Base-by-base conservation (phyloP, 768 basidiomycete species). In the Macrolepiota fuliginosa region DNA sequence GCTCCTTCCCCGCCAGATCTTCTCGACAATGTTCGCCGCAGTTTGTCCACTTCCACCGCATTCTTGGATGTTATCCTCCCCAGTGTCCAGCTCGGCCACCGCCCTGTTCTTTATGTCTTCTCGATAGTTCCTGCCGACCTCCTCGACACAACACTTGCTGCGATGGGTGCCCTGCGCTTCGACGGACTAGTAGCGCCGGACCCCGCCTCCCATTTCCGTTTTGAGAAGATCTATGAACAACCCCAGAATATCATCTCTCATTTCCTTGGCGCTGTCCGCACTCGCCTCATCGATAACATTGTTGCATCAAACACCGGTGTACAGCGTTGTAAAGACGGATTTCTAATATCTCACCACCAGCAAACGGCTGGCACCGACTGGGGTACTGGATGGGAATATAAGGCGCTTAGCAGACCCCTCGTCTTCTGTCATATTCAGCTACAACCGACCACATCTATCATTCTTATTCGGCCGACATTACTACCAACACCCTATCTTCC, bases 401-500 rank as follows among this genome's bases (percentile, higher is more conserved):
- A 79, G 59, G 73, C 81, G 4, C 76, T 74, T 27, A 75, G 78
- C 46, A 86, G 89, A 57, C 81, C 89, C 15, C 75, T 90, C 36
- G 74, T 88, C 3, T 83, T 83, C 64, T 88, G 84, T 57, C 81
- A 84, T 42, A 71, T 91, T 17, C 81, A 88, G 68, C 67, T 88
- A 9, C 80, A 83, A 56, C 74, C 85, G 12, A 71, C 76, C 9
- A 70, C 66, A 27, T 66, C 63, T 1, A 61, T 63, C 60, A 72
- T 91, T n/a, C 74, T 89, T 32, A 72, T 92, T n/a, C 88, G 89
- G 61, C 85, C 88, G 1, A 75, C 83, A 17, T 76, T 90, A 37
- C 74, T 79, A 11, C 71, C 83, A 4, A 89, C 89, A 1, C 79
- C 83, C 19, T 84, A 85, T 67, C 73, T 87, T 49, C 81, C 86